Evolutionary conservation across 371 early-diverging fungal genomes (phyloP).

Genomic region (Choanephora cucurbitarum): DNA sequence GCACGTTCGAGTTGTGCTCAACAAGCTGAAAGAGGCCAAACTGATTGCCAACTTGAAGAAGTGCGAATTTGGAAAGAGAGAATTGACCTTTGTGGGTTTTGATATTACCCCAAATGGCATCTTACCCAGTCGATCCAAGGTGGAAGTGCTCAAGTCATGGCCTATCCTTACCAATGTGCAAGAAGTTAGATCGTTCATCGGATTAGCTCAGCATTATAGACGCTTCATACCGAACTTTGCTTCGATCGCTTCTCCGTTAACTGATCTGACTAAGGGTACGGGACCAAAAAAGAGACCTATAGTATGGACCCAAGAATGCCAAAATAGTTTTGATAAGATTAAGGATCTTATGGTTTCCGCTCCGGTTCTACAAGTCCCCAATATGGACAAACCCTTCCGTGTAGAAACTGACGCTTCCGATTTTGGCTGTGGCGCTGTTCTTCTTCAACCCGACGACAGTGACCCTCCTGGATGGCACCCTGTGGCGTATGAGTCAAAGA

Average conservation of each 20-base stretch:
- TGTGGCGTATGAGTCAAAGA: slow-evolving; percentile 40
- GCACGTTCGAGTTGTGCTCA: slow-evolving; percentile 41
- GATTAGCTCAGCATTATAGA: slow-evolving; percentile 35
- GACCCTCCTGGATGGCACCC: slow-evolving; percentile 14
- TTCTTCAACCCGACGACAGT: slow-evolving; percentile 31
- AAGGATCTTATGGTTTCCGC: slow-evolving; percentile 16
- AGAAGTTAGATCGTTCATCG: slow-evolving; percentile 42
- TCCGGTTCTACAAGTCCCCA: slow-evolving; percentile 28
- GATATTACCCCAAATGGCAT: slow-evolving; percentile 34
- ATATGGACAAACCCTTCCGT: slow-evolving; percentile 23
- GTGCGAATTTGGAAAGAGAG: slow-evolving; percentile 44
- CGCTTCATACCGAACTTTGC: slow-evolving; percentile 37
- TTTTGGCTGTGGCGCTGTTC: slow-evolving; percentile 31
- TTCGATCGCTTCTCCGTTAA: slow-evolving; percentile 41
- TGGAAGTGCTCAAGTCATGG: slow-evolving; percentile 36
- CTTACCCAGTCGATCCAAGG: slow-evolving; percentile 24
- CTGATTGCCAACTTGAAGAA: slow-evolving; percentile 51
- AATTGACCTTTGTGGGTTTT: slow-evolving; percentile 50
- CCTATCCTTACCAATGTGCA: slow-evolving; percentile 35
- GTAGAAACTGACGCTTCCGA: slow-evolving; percentile 42
- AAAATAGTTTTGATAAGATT: slow-evolving; percentile 25
- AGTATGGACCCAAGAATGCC: slow-evolving; percentile 21
- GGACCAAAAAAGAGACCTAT: slow-evolving; percentile 21
- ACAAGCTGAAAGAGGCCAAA: slow-evolving; percentile 28
- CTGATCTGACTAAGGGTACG: slow-evolving; percentile 31